Conservation (phyloP, 345 rosid species). For the Citrus sinensis region DNA sequence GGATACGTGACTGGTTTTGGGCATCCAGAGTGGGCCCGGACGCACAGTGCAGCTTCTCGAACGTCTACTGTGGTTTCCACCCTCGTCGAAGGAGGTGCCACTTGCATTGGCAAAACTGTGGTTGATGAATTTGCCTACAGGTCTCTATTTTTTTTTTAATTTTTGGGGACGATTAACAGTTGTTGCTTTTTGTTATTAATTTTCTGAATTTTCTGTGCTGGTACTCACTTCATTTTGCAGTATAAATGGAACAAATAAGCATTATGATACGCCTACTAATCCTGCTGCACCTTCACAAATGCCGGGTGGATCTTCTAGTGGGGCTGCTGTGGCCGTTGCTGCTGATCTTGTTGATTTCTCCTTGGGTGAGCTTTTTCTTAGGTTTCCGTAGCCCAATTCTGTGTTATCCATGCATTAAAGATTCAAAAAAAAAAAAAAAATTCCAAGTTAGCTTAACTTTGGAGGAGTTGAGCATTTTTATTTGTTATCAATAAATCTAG, state of each 20-base stretch:
- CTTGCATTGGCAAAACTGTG: conserved; percentile 87
- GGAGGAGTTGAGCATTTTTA: neutral
- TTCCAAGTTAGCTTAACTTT: neutral
- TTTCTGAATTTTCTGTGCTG: conserved; percentile 3
- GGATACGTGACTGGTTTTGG: conserved; percentile 92
- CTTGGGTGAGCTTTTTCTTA: conserved; percentile 47
- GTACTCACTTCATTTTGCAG: conserved; percentile 45
- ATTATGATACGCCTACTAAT: conserved; percentile 82
- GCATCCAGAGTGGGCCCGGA: conserved; percentile 88
- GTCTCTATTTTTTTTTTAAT: conserved; percentile 22
- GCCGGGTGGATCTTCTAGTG: conserved; percentile 93
- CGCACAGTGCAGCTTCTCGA: conserved; percentile 59
- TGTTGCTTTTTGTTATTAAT: neutral
- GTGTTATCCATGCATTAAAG: neutral
- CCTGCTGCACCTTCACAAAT: conserved; percentile 67
- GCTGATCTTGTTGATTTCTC: conserved; percentile 83
- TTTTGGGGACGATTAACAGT: too few species aligned
- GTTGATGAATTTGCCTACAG: conserved; percentile 85
- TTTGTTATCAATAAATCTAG: neutral
- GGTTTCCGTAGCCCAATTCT: neutral
- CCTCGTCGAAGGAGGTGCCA: conserved; percentile 93
- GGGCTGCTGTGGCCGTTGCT: conserved; percentile 93
- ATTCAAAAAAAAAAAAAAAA: neutral
- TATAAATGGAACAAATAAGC: conserved; percentile 80
- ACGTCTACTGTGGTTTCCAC: conserved; percentile 61